Conservation (phyloP, 73 alveolate genomes). For the Paramecium octaurelia region DNA sequence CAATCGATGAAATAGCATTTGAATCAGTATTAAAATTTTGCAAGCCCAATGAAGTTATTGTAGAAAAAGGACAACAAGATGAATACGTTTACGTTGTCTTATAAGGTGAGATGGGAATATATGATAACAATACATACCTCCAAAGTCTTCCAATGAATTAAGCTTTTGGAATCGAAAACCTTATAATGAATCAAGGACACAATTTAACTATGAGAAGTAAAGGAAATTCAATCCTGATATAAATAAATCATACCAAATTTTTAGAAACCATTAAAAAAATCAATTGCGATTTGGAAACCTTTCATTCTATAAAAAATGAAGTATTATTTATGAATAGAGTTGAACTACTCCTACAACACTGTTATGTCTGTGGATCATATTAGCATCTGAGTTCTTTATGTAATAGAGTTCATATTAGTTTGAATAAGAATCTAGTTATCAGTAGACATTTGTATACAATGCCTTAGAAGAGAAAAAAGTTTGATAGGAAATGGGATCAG, state of each 20-base stretch:
- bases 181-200: neutral
- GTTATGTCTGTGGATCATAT: conserved; percentile 10
- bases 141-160: neutral
- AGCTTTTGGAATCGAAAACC: neutral
- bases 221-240: neutral
- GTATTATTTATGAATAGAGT: neutral
- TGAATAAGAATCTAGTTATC: neutral
- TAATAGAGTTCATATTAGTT: neutral
- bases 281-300: neutral
- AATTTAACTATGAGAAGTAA: neutral
- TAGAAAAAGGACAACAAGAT: neutral
- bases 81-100: neutral
- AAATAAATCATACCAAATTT: neutral
- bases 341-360: neutral
- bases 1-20: neutral
- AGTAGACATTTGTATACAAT: neutral
- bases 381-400: conserved; percentile 6
- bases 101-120: neutral
- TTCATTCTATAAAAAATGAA: neutral
- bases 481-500: neutral
- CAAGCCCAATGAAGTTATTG: neutral
- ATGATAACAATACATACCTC: neutral
- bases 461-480: neutral
- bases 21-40: neutral
- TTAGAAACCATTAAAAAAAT: neutral